Evolutionary conservation across 345 rosid species (phyloP), one percentile per base, ranked within the genome.

Genomic region (Linum trigynum): DNA sequence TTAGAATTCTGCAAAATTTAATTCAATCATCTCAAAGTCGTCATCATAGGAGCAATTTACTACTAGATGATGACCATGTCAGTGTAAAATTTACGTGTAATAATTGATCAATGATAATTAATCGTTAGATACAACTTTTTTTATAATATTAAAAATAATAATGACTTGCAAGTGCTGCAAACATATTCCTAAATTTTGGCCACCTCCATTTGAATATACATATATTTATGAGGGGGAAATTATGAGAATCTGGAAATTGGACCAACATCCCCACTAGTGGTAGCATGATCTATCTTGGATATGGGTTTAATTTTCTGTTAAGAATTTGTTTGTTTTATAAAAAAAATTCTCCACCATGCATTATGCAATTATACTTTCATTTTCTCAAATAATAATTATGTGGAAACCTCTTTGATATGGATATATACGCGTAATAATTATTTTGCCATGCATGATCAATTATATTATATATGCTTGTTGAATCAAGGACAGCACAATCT

Each of bases 281-380:
- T 77, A 67, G 45, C 76, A 63, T 69, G 73, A 80, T 84, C 82
- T 82, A 86, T 75, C 81, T 82, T 84, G 82, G 90, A 81, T 78
- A 74, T 79, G 81, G 64, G 67, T 66, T 23, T 23, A 23, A 23
- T 23, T 23, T 23, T 77, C 50, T 65, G 57, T 40, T 62, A 59
- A 0, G 32, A 23, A 23, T 23, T 65, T 71, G 57, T 56, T 62
- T 63, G 43, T 45, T 70, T 70, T 55, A 7, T 65, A 70, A 55
- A 65, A 60, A 23, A 23, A 23, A 23, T 67, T 23, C 45, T 23
- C 32, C 32, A 23, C 32, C 32, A 23, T 23, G 32, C 32, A 23
- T 23, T 23, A 23, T 23, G 32, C 32, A 23, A 23, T 23, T 23
- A 23, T 23, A 23, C 32, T 0, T 23, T 23, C 32, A 23, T 23